Base-by-base conservation (phyloP, 2,329 filamentous ascomycete genomes). In the Trichoderma afroharzianum region DNA sequence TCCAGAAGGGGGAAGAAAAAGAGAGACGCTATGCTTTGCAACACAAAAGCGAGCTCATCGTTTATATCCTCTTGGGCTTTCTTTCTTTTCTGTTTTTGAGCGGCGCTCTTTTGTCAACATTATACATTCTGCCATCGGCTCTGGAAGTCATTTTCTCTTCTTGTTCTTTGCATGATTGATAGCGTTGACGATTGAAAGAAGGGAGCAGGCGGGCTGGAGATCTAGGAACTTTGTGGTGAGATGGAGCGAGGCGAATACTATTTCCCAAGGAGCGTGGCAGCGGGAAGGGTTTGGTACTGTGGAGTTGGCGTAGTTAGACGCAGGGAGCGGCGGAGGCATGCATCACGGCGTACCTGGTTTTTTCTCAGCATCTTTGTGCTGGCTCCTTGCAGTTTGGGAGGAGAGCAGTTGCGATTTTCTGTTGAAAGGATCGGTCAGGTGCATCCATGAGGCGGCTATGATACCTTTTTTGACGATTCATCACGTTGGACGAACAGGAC, bases 391-490 rank as follows among this genome's bases (percentile, higher is more conserved):
- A 36, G 55, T 66, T 39, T 24, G 26, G 68, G 70, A 24, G 74
- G 30, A 72, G 75, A 76, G 73, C 74, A 75, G 74, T 75, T 76
- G 71, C 76, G 75, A 73, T 77, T 73, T 74, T 72, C 59, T 73
- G 74, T 75, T 76, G 73, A 73, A 73, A 74, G 75, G 75, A 75
- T 73, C 74, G 74, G 72, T 53, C 75, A 72, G 71, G 75, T 70
- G 75, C 58, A 47, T 74, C 73, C 68, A 74, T 67, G 74, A 63
- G 70, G 67, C 59, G 68, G 78, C 74, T 74, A 76, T 75, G 76
- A 81, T 81, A 81, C 79, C 77, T 77, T 74, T 73, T 80, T 72
- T 78, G 76, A 80, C 76, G 79, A 80, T 77, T 76, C 75, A 76
- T 75, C 77, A 78, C 76, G 77, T 79, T 79, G 78, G 75, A 81